These are phyloP conservation scores for Venturia aucupariae DNA, from an alignment of 2,329 filamentous ascomycete genomes.

Conservation along the genomic window DNA sequence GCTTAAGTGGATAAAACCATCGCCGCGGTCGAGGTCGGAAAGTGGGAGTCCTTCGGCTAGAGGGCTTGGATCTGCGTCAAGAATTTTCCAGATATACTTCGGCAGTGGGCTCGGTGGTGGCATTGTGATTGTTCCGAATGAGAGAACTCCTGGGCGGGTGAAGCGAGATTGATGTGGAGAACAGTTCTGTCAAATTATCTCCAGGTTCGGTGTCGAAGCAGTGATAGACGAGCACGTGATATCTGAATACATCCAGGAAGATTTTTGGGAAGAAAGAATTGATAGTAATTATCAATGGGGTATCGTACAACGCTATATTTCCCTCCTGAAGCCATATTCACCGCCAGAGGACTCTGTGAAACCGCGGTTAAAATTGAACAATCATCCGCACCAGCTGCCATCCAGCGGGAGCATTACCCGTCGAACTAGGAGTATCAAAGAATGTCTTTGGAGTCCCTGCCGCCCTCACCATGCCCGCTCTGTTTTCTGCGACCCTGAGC, in stretches of 20 bases:
- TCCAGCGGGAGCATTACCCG: not conserved
- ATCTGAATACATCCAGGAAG: not conserved
- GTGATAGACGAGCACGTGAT: not conserved
- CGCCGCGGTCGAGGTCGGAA: slow-evolving; percentile 49
- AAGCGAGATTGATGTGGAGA: too few relatives aligned
- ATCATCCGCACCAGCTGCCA: not conserved
- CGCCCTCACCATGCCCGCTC: not conserved
- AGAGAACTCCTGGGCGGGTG: too few relatives aligned
- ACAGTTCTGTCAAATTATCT: too few relatives aligned
- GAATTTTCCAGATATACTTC: slow-evolving; percentile 49
- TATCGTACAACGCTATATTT: not conserved
- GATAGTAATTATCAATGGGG: not conserved
- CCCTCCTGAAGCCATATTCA: not conserved
- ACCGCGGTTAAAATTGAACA: not conserved
- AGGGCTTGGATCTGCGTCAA: slow-evolving; percentile 42
- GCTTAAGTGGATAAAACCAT: slow-evolving; percentile 55
- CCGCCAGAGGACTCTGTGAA: too few relatives aligned
- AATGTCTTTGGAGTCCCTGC: slow-evolving; percentile 3
- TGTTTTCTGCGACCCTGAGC: not conserved
- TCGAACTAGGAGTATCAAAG: not conserved
- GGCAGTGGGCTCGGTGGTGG: slow-evolving; percentile 26
- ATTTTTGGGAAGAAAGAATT: not conserved
- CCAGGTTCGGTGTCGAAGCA: not conserved
- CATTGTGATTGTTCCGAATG: slow-evolving; percentile 18
- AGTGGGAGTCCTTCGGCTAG: slow-evolving; percentile 47